Base-by-base conservation (phyloP, 106 monocot species). In the Alisma plantagoaquatica region DNA sequence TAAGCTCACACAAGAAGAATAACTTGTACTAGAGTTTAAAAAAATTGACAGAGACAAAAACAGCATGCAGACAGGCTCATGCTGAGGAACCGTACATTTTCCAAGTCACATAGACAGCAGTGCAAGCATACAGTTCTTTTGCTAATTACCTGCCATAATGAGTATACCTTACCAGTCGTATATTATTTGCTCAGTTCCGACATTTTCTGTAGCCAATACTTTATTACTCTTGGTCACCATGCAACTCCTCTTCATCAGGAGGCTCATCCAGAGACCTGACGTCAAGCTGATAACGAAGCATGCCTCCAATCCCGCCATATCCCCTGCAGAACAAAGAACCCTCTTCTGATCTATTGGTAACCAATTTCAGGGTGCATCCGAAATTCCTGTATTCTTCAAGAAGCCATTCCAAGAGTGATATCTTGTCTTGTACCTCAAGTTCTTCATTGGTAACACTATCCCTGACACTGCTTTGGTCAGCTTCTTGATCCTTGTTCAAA, bases 301-400 rank as follows among this genome's bases (percentile, higher is more conserved):
- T 43, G 15, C 59, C 59, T 41, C 59, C 59, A 17, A 44, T 59
- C 15, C 59, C 59, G 29, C 59, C 59, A 46, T 45, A 59, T 16
- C 59, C n/a, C 59, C 59, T 59, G 45, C 44, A 59, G 16, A 59
- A 59, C 44, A 45, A 45, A 59, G 59, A 59, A 19, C 59, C 59
- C n/a, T 59, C 59, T 29, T 59, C 44, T 2, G 59, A 59, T 29
- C 29, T 59, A 45, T 59, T 59, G 24, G 59, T 59, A 3, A 59
- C 44, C 27, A 59, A 59, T 28, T 59, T 45, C 14, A 59, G 44
- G 12, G 44, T 45, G 27, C 59, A 59, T 23, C 59, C 59, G 41
- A 59, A 59, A 6, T 22, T 43, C 18, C 41, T 43, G 59, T 59
- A 59, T 24, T 59, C 59, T 45, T 59, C 46, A 45, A 45, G 44